Evolutionary conservation across 2,329 filamentous ascomycete species (phyloP).

Genomic region (Diaporthe destruens): DNA sequence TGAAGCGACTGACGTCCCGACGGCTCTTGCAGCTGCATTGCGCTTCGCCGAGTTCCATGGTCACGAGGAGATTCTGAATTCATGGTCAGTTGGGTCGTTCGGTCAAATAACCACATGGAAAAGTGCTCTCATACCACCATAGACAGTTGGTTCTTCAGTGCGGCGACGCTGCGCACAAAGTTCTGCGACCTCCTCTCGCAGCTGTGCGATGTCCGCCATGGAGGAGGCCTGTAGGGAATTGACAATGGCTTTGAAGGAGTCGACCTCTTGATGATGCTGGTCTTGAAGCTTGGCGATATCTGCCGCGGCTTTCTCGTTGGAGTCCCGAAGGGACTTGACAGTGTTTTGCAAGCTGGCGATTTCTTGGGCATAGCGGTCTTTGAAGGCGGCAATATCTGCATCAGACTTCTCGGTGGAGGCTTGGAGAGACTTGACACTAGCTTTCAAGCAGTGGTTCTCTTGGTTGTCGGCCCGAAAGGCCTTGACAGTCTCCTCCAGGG

Average conservation of each 20-base stretch:
- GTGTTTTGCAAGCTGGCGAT: not conserved
- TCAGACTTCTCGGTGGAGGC: not conserved
- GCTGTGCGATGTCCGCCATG: not conserved
- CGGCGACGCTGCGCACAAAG: not conserved
- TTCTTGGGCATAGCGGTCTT: not conserved
- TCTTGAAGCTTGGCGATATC: not conserved
- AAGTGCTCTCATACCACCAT: not conserved
- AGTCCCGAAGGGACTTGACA: not conserved
- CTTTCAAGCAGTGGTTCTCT: not conserved
- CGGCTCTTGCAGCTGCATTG: not conserved
- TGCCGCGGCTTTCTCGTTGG: not conserved
- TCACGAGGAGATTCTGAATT: not conserved
- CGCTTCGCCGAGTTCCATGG: not conserved
- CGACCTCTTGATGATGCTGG: not conserved
- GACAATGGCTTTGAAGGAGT: not conserved
- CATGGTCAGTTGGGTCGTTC: not conserved
- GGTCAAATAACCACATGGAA: too few species aligned
- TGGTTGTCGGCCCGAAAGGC: not conserved
- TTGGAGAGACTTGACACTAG: not conserved
- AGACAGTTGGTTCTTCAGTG: not conserved
- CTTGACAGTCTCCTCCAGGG: not conserved
- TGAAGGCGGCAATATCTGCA: not conserved
- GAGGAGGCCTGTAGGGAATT: not conserved
- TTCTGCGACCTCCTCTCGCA: not conserved
- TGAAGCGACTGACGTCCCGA: not conserved